These are phyloP conservation scores for Arxiozyma slooffiae DNA, from an alignment of 1,139 yeast species.

Conservation along the genomic window DNA sequence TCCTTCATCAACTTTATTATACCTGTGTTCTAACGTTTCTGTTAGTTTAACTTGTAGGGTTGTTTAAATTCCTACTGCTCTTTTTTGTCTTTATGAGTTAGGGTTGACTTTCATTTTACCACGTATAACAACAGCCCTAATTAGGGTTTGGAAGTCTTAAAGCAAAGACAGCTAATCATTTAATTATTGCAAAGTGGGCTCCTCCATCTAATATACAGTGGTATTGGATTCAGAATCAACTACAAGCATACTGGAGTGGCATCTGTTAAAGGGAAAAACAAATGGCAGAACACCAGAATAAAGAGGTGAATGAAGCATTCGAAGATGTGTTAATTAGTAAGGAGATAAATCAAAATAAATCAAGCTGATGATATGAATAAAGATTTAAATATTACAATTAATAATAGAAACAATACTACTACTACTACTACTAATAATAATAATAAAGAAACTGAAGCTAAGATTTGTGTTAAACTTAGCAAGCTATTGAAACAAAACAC, in stretches of 20 bases:
- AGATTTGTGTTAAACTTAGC: neutral
- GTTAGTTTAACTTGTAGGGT: no score
- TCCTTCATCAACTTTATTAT: no score
- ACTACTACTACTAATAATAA: no score
- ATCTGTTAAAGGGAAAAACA: conserved; percentile 20
- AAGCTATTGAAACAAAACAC: conserved; percentile 19
- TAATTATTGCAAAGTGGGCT: no score
- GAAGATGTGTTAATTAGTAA: conserved; percentile 33
- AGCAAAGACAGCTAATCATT: no score
- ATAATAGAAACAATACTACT: conserved; percentile 3
- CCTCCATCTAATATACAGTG: neutral
- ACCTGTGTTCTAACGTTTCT: no score
- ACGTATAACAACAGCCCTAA: no score
- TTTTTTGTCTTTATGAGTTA: no score
- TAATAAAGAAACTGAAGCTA: conserved; percentile 6
- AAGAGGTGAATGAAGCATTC: conserved; percentile 32
- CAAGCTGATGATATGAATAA: conserved; percentile 10
- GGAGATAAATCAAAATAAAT: conserved; percentile 8
- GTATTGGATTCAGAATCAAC: conserved; percentile 1
- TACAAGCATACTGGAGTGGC: neutral
- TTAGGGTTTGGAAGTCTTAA: no score
- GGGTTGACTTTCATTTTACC: no score
- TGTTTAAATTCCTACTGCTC: no score
- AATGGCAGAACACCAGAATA: conserved; percentile 25
- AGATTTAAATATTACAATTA: conserved; percentile 22